A percentile compares a stretch with the other conserved stretches of the same genome.
Evolutionary conservation across 768 basidiomycete genomes (phyloP).

Genomic region (Sporobolomyces pararoseus): DNA sequence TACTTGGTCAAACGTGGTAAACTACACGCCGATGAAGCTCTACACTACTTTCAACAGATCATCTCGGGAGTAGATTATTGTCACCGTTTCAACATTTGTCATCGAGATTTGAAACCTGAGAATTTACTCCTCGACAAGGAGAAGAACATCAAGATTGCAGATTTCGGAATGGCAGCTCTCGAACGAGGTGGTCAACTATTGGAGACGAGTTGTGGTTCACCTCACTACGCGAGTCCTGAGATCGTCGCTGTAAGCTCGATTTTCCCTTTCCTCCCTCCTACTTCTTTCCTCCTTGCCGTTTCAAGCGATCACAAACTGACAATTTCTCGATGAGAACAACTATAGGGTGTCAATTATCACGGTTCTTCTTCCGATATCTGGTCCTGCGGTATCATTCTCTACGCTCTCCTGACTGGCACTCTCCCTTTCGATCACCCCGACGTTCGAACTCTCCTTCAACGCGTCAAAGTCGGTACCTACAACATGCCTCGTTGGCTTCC

Average conservation of each 20-base stretch:
- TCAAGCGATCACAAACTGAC: neutral
- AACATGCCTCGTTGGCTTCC: slow-evolving; percentile 77
- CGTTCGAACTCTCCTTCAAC: slow-evolving; percentile 61
- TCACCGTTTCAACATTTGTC: slow-evolving; percentile 94
- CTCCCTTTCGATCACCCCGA: slow-evolving; percentile 94
- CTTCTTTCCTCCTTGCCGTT: neutral
- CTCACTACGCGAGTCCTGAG: slow-evolving; percentile 95
- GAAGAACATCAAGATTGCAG: slow-evolving; percentile 83
- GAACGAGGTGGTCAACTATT: slow-evolving; percentile 77
- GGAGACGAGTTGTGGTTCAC: slow-evolving; percentile 92
- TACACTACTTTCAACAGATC: slow-evolving; percentile 91
- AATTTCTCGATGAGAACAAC: neutral
- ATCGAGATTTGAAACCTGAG: slow-evolving; percentile 96
- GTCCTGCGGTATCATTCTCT: slow-evolving; percentile 92
- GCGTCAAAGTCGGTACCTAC: slow-evolving; percentile 82
- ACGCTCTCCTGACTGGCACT: slow-evolving; percentile 78
- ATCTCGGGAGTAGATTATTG: slow-evolving; percentile 93
- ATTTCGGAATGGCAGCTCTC: slow-evolving; percentile 98
- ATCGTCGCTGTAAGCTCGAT: slow-evolving; percentile 64
- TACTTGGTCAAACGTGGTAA: slow-evolving; percentile 85
- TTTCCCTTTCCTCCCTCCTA: neutral
- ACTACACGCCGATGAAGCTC: slow-evolving; percentile 73
- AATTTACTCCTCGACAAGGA: slow-evolving; percentile 77
- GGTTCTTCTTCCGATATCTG: slow-evolving; percentile 90
- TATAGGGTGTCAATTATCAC: slow-evolving; percentile 70